Conservation (phyloP, 2,329 filamentous ascomycete genomes). For the Delphinella strobiligena region DNA sequence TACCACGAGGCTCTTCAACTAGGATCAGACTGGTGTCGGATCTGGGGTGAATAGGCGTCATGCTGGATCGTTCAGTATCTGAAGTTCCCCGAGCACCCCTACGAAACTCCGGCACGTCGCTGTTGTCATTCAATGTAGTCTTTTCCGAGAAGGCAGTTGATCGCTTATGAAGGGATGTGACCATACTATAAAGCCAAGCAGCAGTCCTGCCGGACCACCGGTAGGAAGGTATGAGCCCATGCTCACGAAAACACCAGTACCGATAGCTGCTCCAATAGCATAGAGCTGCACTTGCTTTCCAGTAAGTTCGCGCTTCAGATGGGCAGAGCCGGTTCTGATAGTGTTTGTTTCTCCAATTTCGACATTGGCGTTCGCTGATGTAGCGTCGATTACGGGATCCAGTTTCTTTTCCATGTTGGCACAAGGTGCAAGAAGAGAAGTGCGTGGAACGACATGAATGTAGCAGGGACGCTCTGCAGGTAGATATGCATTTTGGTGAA, state of each 20-base stretch:
- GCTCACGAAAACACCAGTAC: constrained; percentile 9
- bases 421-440: background rate
- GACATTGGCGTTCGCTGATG: background rate
- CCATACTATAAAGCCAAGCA: constrained; percentile 25
- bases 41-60: too few species aligned
- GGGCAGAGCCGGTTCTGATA: background rate
- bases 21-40: too few species aligned
- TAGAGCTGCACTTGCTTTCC: constrained; percentile 12
- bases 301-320: constrained; percentile 6
- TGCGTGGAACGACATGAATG: background rate
- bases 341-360: background rate
- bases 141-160: too few species aligned
- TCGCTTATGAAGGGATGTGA: too few species aligned
- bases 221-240: constrained; percentile 12
- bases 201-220: constrained; percentile 32
- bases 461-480: too few species aligned
- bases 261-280: constrained; percentile 12
- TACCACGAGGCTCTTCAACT: too few species aligned
- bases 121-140: too few species aligned
- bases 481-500: too few species aligned
- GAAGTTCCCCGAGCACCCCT: too few species aligned
- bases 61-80: too few species aligned
- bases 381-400: background rate
- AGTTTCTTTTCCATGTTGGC: too few species aligned
- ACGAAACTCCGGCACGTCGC: too few species aligned